phyloP scores from a whole-genome alignment of 164 flowering plant species.

The Brasenia schreberi region DNA sequence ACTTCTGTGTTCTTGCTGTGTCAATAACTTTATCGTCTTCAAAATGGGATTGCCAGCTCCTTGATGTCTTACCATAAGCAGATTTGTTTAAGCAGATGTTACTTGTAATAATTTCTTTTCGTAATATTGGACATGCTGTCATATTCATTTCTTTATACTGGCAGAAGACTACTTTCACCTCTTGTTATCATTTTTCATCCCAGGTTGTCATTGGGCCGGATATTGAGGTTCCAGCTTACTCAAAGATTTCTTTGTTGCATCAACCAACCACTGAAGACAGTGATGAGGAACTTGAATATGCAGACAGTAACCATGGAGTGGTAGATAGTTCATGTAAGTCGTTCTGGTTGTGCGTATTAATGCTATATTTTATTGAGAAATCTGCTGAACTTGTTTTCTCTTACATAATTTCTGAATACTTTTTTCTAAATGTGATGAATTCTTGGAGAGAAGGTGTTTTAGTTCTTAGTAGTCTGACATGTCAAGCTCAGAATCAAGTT shows the following conservation, averaged over 20 bases:
- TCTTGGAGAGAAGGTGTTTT: too few species aligned
- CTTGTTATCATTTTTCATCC: conserved; percentile 1
- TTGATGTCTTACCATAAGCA: neutral
- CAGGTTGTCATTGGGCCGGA: conserved; percentile 73
- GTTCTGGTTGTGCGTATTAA: neutral
- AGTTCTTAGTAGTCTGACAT: too few species aligned
- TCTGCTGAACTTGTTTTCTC: too few species aligned
- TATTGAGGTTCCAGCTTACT: conserved; percentile 81
- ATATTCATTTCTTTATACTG: neutral
- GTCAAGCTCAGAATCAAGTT: too few species aligned
- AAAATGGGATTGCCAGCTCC: neutral
- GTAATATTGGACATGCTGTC: neutral
- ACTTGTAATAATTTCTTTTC: neutral
- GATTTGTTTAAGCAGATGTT: neutral
- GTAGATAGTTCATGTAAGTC: conserved; percentile 35
- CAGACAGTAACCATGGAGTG: conserved; percentile 52
- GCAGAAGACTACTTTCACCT: neutral
- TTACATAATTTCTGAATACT: too few species aligned
- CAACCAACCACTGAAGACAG: conserved; percentile 83
- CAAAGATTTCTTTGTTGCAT: conserved; percentile 72
- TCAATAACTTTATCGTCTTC: neutral
- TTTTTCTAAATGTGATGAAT: too few species aligned
- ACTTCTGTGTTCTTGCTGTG: neutral
- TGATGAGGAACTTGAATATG: conserved; percentile 97
- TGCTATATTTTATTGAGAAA: too few species aligned